A percentile compares a stretch with the other conserved stretches of the same genome.
Evolutionary conservation across 768 basidiomycete species (phyloP).

Genomic region (Pholiota conissans): DNA sequence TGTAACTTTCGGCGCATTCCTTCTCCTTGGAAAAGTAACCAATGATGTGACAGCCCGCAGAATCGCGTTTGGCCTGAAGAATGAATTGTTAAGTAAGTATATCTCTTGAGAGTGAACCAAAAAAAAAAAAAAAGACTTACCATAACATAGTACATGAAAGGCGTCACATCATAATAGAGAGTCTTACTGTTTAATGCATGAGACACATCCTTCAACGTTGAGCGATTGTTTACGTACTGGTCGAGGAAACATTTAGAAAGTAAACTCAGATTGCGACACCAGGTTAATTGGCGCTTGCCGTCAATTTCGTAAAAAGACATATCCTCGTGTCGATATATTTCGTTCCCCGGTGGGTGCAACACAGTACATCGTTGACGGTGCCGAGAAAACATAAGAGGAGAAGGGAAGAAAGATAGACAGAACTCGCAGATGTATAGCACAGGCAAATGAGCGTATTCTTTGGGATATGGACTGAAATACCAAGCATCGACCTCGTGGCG

Average conservation of each 20-base stretch:
- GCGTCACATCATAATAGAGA: slow-evolving; percentile 98
- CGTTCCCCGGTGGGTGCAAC: slow-evolving; percentile 95
- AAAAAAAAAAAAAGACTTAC: slow-evolving; percentile 39
- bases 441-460: slow-evolving; percentile 95
- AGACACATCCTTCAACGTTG: background rate
- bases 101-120: slow-evolving; percentile 5
- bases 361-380: slow-evolving; percentile 92
- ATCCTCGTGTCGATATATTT: slow-evolving; percentile 97
- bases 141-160: slow-evolving; percentile 99
- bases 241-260: slow-evolving; percentile 98
- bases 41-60: slow-evolving; percentile 88
- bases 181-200: slow-evolving; percentile 71
- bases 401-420: slow-evolving; percentile 92
- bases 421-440: slow-evolving; percentile 98
- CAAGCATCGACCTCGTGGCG: slow-evolving; percentile 98
- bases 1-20: slow-evolving; percentile 96
- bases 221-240: slow-evolving; percentile 61
- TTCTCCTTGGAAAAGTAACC: slow-evolving; percentile 99
- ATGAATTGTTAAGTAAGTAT: slow-evolving; percentile 8
- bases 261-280: slow-evolving; percentile 95
- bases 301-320: slow-evolving; percentile 99
- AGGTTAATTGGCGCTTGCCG: slow-evolving; percentile 92
- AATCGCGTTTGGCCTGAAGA: slow-evolving; percentile 76
- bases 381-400: slow-evolving; percentile 85
- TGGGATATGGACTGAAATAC: slow-evolving; percentile 99